A percentile compares a stretch with the other conserved stretches of the same genome.
phyloP scores from a whole-genome alignment of 768 basidiomycete genomes.

The Calvatia gigantea region DNA sequence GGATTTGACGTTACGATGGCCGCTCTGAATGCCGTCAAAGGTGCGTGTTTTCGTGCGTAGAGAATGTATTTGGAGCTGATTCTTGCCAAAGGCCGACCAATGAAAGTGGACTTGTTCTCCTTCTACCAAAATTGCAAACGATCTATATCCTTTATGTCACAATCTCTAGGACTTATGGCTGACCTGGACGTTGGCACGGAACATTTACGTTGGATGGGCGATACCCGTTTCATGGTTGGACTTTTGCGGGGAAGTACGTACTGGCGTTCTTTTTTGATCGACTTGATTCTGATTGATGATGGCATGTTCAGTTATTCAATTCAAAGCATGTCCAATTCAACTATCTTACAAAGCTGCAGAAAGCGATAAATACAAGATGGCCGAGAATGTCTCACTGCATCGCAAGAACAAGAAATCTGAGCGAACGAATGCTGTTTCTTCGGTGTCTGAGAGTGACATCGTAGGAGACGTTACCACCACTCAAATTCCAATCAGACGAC shows the following conservation, averaged over 20 bases:
- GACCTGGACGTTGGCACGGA: slow-evolving; percentile 85
- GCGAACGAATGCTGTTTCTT: slow-evolving; percentile 2
- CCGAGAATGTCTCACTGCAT: slow-evolving; percentile 35
- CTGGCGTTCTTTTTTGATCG: neutral
- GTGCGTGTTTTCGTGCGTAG: slow-evolving; percentile 26
- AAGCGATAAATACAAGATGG: slow-evolving; percentile 71
- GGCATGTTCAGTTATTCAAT: slow-evolving; percentile 45
- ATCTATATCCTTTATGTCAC: slow-evolving; percentile 78
- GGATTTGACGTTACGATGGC: slow-evolving; percentile 73
- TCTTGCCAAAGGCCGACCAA: slow-evolving; percentile 52
- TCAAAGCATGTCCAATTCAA: slow-evolving; percentile 64
- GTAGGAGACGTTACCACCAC: slow-evolving; percentile 37
- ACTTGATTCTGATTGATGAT: slow-evolving; percentile 1
- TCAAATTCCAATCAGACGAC: slow-evolving; percentile 40
- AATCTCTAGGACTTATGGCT: slow-evolving; percentile 81
- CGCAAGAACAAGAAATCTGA: slow-evolving; percentile 29
- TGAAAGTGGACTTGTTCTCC: slow-evolving; percentile 77
- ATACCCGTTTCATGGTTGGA: slow-evolving; percentile 71
- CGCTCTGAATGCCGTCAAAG: slow-evolving; percentile 78
- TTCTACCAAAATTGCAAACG: slow-evolving; percentile 64
- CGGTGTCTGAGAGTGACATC: slow-evolving; percentile 12
- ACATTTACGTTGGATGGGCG: slow-evolving; percentile 84
- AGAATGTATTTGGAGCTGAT: neutral
- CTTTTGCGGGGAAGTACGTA: slow-evolving; percentile 63
- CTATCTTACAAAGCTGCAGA: slow-evolving; percentile 69